Conservation (phyloP, 1,284 basidiomycete genomes). For the Coniophora puteana region DNA sequence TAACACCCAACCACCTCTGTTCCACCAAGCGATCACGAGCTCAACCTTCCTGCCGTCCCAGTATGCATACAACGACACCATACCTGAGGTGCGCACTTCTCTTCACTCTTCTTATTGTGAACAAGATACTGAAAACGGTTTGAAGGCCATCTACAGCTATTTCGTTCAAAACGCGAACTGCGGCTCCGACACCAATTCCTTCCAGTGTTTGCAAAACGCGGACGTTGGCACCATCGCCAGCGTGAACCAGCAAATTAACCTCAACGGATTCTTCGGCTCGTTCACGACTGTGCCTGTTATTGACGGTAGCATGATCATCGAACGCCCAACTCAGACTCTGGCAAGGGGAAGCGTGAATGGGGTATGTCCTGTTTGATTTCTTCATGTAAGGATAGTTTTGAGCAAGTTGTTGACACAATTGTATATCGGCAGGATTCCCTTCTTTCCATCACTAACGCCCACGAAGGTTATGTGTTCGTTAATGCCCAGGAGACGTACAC, state of each 20-base stretch:
- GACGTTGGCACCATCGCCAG: constrained; percentile 26
- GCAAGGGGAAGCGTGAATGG: constrained; percentile 33
- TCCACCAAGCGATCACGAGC: constrained; percentile 39
- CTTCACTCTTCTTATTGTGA: neutral
- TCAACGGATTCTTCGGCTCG: constrained; percentile 23
- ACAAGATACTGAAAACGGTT: too few relatives aligned
- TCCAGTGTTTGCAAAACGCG: constrained; percentile 25
- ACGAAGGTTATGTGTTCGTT: constrained; percentile 35
- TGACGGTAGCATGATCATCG: constrained; percentile 39
- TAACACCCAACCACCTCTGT: constrained; percentile 35
- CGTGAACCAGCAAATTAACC: constrained; percentile 23
- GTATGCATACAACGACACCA: constrained; percentile 35
- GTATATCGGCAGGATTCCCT: neutral
- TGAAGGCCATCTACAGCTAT: constrained; percentile 27
- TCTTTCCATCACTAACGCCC: constrained; percentile 31
- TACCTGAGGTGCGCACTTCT: constrained; percentile 33
- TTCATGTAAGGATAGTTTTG: too few relatives aligned
- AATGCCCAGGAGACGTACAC: constrained; percentile 21
- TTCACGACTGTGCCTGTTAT: constrained; percentile 31
- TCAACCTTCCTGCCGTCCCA: constrained; percentile 41
- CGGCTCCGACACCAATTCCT: neutral
- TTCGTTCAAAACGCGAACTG: constrained; percentile 20
- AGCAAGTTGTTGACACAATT: neutral
- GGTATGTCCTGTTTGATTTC: constrained; percentile 19
- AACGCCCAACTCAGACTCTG: constrained; percentile 34